phyloP scores from a whole-genome alignment of 176 grass and related monocot species.

The Oryza officinalis region DNA sequence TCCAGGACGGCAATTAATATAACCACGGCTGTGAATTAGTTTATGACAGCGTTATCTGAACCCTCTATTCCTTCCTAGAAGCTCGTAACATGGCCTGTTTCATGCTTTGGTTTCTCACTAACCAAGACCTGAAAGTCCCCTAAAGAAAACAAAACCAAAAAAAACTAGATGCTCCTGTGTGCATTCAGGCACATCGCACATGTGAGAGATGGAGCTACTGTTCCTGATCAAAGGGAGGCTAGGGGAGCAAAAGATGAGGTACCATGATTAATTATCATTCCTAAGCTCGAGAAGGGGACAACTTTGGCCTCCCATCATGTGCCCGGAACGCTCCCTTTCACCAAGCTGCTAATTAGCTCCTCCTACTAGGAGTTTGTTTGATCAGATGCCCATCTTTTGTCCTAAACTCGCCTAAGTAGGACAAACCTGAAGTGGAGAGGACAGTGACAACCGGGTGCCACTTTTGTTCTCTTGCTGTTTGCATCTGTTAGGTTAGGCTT shows the following conservation, averaged over 20 bases:
- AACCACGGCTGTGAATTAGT: background rate
- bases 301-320: slow-evolving; percentile 44
- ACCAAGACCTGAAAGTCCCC: background rate
- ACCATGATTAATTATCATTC: slow-evolving; percentile 44
- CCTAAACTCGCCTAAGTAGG: slow-evolving; percentile 32
- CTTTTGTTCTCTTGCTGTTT: slow-evolving; percentile 42
- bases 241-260: slow-evolving; percentile 3
- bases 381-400: slow-evolving; percentile 47
- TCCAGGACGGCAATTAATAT: slow-evolving; percentile 11
- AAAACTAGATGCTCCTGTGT: background rate
- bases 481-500: background rate
- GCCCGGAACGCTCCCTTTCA: background rate
- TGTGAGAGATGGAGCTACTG: background rate
- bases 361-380: background rate
- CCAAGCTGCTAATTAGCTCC: slow-evolving; percentile 14
- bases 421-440: slow-evolving; percentile 45
- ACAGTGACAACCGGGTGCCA: slow-evolving; percentile 18
- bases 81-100: slow-evolving; percentile 26
- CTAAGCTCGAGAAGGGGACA: slow-evolving; percentile 39
- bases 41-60: background rate
- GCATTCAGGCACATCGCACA: slow-evolving; percentile 18
- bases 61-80: slow-evolving; percentile 20
- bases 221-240: slow-evolving; percentile 36
- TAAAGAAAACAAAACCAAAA: too few species aligned
- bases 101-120: background rate